Evolutionary conservation across 768 basidiomycete genomes (phyloP).

Genomic region (Kwoniella botswanensis): DNA sequence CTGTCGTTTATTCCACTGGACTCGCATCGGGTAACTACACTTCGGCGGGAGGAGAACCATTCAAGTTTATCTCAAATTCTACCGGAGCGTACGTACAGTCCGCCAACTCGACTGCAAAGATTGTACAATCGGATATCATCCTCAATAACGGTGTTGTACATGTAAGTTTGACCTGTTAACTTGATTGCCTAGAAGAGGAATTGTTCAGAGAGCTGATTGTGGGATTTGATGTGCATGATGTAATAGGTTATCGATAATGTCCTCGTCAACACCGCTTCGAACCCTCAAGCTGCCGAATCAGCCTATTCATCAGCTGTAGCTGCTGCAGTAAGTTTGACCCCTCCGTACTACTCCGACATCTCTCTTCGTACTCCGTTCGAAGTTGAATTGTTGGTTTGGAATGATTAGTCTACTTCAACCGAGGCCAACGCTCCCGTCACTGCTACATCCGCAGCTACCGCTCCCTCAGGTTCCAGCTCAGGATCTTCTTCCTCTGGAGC

Average conservation of each 20-base stretch:
- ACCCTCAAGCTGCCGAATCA: conserved; percentile 55
- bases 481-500: conserved; percentile 27
- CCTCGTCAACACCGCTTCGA: conserved; percentile 56
- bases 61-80: conserved; percentile 65
- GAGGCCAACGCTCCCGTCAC: conserved; percentile 42
- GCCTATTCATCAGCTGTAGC: conserved; percentile 46
- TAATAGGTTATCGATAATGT: conserved; percentile 55
- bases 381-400: not conserved
- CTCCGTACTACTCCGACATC: not conserved
- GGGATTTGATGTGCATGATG: not conserved
- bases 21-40: conserved; percentile 61
- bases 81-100: conserved; percentile 67
- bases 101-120: conserved; percentile 63
- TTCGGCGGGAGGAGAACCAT: conserved; percentile 67
- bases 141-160: conserved; percentile 73
- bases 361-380: not conserved
- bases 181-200: too few species aligned
- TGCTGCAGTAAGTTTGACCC: conserved; percentile 25
- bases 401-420: conserved; percentile 38
- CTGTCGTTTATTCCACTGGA: conserved; percentile 68
- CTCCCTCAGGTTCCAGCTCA: conserved; percentile 23
- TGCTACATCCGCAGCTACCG: conserved; percentile 37
- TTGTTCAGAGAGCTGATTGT: not conserved
- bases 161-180: conserved; percentile 27
- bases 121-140: conserved; percentile 68